These are phyloP conservation scores for Globisporangium middletonii DNA, from an alignment of 352 stramenopile species.

Conservation along the genomic window DNA sequence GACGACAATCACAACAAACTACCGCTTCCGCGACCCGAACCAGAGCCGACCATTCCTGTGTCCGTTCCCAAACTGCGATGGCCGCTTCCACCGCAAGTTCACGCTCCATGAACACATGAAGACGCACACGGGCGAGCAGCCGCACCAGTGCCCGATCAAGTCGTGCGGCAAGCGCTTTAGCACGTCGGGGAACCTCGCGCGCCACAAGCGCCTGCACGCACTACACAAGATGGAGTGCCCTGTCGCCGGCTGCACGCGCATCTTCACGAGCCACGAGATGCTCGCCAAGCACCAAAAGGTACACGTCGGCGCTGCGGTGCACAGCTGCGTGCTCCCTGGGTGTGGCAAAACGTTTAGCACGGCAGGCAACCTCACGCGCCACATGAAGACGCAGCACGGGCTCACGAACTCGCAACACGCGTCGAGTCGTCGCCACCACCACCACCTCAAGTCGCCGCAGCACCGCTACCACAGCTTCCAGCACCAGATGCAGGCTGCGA, in stretches of 20 bases:
- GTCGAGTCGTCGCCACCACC: conserved; percentile 8
- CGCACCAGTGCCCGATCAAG: conserved; percentile 21
- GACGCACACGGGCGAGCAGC: too few species aligned
- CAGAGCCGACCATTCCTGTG: conserved; percentile 6
- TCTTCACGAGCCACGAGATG: conserved; percentile 9
- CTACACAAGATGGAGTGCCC: conserved; percentile 9
- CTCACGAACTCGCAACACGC: conserved; percentile 9
- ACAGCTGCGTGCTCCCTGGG: conserved; percentile 21
- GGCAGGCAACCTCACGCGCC: too few species aligned
- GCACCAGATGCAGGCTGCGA: background rate
- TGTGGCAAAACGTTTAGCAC: conserved; percentile 27
- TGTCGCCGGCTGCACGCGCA: conserved; percentile 3
- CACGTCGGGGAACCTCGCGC: conserved; percentile 26
- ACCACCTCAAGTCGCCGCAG: conserved; percentile 1
- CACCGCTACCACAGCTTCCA: background rate
- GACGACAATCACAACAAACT: background rate
- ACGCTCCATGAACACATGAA: too few species aligned
- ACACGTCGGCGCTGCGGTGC: conserved; percentile 10
- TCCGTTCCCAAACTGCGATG: conserved; percentile 19
- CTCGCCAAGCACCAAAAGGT: conserved; percentile 10
- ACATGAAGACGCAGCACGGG: background rate
- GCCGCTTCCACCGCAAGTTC: conserved; percentile 6
- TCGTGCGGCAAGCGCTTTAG: conserved; percentile 29
- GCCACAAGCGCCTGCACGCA: conserved; percentile 21
- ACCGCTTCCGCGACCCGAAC: conserved; percentile 3